Evolutionary conservation across 768 basidiomycete species (phyloP).

Genomic region (Hericium erinaceus): DNA sequence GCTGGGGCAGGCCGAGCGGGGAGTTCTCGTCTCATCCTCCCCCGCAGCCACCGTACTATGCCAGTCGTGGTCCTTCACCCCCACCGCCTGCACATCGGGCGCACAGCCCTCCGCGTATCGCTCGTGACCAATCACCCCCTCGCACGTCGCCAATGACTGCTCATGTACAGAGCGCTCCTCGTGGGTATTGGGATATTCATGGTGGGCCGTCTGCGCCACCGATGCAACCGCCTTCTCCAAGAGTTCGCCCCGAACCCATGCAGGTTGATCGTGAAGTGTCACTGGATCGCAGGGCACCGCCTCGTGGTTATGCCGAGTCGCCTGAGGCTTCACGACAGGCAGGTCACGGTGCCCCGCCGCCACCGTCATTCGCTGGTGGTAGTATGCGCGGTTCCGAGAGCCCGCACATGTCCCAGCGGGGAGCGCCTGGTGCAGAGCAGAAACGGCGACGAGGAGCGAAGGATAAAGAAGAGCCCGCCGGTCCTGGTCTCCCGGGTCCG

Average conservation of each 20-base stretch:
- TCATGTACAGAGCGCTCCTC: slow-evolving; percentile 25
- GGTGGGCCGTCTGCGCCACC: slow-evolving; percentile 28
- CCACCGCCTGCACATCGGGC: slow-evolving; percentile 24
- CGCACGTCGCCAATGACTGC: slow-evolving; percentile 50
- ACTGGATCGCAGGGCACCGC: slow-evolving; percentile 21
- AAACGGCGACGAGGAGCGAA: slow-evolving; percentile 28
- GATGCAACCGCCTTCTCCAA: slow-evolving; percentile 17
- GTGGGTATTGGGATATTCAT: slow-evolving; percentile 55
- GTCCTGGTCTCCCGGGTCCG: slow-evolving; percentile 3
- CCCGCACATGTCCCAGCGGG: slow-evolving; percentile 28
- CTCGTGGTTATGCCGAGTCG: slow-evolving; percentile 19
- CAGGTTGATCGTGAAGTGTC: background rate
- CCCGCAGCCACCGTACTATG: slow-evolving; percentile 24
- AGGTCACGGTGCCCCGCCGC: slow-evolving; percentile 9
- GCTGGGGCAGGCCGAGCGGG: slow-evolving; percentile 11
- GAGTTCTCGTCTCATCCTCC: slow-evolving; percentile 24
- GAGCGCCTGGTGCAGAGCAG: slow-evolving; percentile 24
- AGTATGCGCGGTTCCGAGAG: slow-evolving; percentile 50
- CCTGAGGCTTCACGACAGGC: slow-evolving; percentile 15
- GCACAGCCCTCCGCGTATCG: slow-evolving; percentile 37
- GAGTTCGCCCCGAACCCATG: slow-evolving; percentile 5
- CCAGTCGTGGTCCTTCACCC: slow-evolving; percentile 27
- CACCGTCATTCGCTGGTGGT: slow-evolving; percentile 21
- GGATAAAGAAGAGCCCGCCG: slow-evolving; percentile 11
- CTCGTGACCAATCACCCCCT: slow-evolving; percentile 20